These are phyloP conservation scores for Populus hybrid DNA, from an alignment of 441 rosid species.

Conservation along the genomic window DNA sequence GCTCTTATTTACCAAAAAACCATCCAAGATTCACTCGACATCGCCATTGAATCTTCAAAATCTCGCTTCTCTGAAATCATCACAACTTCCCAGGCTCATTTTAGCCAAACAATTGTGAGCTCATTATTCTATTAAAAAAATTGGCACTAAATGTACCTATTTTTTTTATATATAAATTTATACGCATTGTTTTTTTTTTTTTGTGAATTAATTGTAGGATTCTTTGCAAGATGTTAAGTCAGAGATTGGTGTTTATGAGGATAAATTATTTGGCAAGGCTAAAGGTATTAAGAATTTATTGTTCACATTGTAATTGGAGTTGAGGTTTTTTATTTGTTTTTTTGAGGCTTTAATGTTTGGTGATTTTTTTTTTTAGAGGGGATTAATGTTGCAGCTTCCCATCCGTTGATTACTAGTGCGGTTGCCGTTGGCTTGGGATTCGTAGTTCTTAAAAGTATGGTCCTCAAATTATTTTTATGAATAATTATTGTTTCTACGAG, in stretches of 20 bases:
- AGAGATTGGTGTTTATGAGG: slow-evolving; percentile 56
- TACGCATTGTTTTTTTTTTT: background rate
- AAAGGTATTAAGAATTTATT: slow-evolving; percentile 48
- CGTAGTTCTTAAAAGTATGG: slow-evolving; percentile 58
- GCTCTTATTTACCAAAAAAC: slow-evolving; percentile 51
- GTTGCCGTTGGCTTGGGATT: slow-evolving; percentile 58
- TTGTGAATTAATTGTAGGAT: slow-evolving; percentile 38
- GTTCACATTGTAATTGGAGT: background rate
- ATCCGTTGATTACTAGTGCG: slow-evolving; percentile 51
- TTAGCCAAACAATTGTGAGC: slow-evolving; percentile 61
- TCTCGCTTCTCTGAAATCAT: slow-evolving; percentile 63
- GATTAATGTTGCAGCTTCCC: slow-evolving; percentile 57
- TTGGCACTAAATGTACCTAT: background rate
- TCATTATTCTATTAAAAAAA: background rate
- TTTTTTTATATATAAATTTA: background rate
- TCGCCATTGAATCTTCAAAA: slow-evolving; percentile 44
- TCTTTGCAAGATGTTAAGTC: slow-evolving; percentile 49
- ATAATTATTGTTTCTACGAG: background rate
- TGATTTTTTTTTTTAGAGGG: slow-evolving; percentile 47
- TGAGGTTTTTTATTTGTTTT: background rate
- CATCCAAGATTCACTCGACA: slow-evolving; percentile 42
- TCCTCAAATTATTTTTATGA: background rate
- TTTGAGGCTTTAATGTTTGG: background rate
- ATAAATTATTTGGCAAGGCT: slow-evolving; percentile 48
- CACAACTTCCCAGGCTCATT: slow-evolving; percentile 64